Conservation (phyloP, 805 yeast species). For the Saturnispora zaruensis region DNA sequence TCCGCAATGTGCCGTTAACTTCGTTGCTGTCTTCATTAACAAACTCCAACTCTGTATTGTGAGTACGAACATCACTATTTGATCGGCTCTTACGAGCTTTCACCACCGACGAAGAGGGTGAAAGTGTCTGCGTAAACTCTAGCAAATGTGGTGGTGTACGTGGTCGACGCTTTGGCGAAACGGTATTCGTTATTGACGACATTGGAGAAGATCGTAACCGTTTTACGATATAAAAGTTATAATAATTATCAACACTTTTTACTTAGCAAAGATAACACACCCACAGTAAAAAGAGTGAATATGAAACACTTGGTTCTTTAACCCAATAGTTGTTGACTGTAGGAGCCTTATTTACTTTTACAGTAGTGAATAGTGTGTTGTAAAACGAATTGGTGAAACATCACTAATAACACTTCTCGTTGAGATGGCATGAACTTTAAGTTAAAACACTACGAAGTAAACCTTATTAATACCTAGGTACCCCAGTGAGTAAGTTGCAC, state of each 20-base stretch:
- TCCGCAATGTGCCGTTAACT: not conserved
- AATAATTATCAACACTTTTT: not conserved
- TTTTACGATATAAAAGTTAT: not conserved
- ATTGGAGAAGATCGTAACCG: not conserved
- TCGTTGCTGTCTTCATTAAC: constrained; percentile 43
- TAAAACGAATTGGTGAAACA: not conserved
- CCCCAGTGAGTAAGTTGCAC: not conserved
- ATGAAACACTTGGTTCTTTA: not conserved
- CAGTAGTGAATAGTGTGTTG: too few relatives aligned
- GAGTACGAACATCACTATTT: constrained; percentile 31
- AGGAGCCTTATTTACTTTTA: not conserved
- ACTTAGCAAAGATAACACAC: not conserved
- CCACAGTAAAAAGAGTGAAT: not conserved
- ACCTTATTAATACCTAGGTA: too few relatives aligned
- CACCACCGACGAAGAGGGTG: not conserved
- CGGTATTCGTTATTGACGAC: not conserved
- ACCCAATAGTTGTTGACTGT: not conserved
- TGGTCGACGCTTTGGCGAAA: constrained; percentile 3
- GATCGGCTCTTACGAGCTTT: not conserved
- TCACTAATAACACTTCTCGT: not conserved
- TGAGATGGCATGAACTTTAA: too few relatives aligned
- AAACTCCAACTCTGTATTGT: constrained; percentile 40
- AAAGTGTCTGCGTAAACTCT: constrained; percentile 2
- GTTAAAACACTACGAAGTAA: too few relatives aligned
- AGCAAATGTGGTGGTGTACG: constrained; percentile 7